Percentiles rank a stretch among this genome's conserved stretches.
These are phyloP conservation scores for Lignosus rhinocerotis DNA, from an alignment of 1,284 basidiomycete genomes.

Conservation along the genomic window DNA sequence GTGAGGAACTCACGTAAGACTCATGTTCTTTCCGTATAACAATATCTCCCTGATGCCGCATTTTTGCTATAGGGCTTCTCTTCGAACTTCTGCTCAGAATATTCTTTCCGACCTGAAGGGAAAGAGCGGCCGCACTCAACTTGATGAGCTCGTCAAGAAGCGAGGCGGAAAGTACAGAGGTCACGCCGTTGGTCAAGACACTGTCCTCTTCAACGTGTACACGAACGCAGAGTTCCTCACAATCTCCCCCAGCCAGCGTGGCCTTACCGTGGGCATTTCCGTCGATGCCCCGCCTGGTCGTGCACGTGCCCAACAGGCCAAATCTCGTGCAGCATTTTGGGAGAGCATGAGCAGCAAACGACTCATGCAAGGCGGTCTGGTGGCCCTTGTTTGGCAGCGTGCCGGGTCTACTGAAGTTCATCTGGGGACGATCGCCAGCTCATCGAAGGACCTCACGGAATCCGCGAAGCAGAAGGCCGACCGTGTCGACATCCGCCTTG, in stretches of 20 bases:
- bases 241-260: constrained; percentile 25
- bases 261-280: constrained; percentile 26
- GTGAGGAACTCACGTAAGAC: constrained; percentile 41
- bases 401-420: constrained; percentile 19
- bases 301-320: constrained; percentile 21
- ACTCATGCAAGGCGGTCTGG: constrained; percentile 30
- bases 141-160: constrained; percentile 27
- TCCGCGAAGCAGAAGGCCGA: constrained; percentile 24
- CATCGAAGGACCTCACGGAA: constrained; percentile 27
- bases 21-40: background rate
- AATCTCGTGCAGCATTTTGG: constrained; percentile 29
- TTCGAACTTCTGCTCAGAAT: constrained; percentile 46
- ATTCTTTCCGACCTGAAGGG: constrained; percentile 35
- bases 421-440: constrained; percentile 29
- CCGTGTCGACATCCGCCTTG: constrained; percentile 25
- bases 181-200: constrained; percentile 24
- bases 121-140: constrained; percentile 20
- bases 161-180: constrained; percentile 35
- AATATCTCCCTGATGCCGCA: background rate
- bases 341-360: constrained; percentile 39
- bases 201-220: constrained; percentile 35
- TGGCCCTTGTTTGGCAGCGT: constrained; percentile 38
- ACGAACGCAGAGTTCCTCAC: constrained; percentile 29
- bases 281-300: constrained; percentile 31
- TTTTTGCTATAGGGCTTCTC: constrained; percentile 42